Evolutionary conservation across 2,329 filamentous ascomycete species (phyloP).

Genomic region (Fusarium brevicatenulatum): DNA sequence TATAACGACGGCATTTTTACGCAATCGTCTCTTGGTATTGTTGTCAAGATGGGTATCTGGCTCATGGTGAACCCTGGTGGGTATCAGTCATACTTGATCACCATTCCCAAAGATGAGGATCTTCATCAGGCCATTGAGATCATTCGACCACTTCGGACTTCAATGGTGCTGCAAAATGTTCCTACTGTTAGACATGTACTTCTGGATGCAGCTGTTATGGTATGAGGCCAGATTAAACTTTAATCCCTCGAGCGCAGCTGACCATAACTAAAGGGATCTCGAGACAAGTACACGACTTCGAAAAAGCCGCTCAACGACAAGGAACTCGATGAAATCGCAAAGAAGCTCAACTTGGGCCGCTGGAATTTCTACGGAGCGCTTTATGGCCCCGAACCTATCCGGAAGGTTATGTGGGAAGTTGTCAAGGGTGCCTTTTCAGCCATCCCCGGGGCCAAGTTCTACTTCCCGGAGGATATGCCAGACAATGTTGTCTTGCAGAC

Average conservation of each 20-base stretch:
- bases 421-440: constrained; percentile 27
- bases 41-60: constrained; percentile 35
- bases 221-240: not conserved
- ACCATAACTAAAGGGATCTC: not conserved
- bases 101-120: constrained; percentile 33
- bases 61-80: constrained; percentile 32
- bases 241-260: not conserved
- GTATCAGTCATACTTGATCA: constrained; percentile 35
- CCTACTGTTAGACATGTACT: constrained; percentile 34
- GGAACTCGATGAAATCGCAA: constrained; percentile 26
- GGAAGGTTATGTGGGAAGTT: constrained; percentile 30
- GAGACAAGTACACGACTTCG: constrained; percentile 17
- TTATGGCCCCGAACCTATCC: constrained; percentile 30
- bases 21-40: constrained; percentile 29
- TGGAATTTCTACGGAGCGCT: constrained; percentile 42
- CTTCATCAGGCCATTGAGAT: constrained; percentile 36
- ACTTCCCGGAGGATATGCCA: constrained; percentile 34
- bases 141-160: constrained; percentile 31
- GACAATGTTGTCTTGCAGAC: constrained; percentile 31
- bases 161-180: constrained; percentile 38
- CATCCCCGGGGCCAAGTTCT: constrained; percentile 37
- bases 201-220: constrained; percentile 35
- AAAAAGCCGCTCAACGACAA: constrained; percentile 12
- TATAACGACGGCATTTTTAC: constrained; percentile 34
- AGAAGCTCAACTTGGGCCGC: constrained; percentile 32